These are phyloP conservation scores for Taiwanofungus camphoratus DNA, from an alignment of 1,284 basidiomycete species.

Conservation along the genomic window DNA sequence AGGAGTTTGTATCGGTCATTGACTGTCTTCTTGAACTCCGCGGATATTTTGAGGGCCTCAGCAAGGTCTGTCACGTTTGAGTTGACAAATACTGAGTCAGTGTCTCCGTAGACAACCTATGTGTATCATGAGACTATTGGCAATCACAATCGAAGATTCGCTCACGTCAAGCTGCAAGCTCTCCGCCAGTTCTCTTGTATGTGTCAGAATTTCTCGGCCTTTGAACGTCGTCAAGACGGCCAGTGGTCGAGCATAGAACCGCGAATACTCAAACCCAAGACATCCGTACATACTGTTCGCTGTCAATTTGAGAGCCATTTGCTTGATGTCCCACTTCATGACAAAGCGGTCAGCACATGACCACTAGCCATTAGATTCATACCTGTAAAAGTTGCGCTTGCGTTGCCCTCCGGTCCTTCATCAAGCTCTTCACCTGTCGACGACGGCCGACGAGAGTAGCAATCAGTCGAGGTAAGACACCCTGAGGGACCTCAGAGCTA, in stretches of 20 bases:
- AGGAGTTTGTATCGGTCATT: constrained; percentile 94
- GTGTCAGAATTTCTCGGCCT: constrained; percentile 94
- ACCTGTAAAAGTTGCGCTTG: constrained; percentile 81
- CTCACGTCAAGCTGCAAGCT: constrained; percentile 83
- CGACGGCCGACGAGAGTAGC: constrained; percentile 90
- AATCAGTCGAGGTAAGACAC: constrained; percentile 93
- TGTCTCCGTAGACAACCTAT: constrained; percentile 98
- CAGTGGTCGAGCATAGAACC: constrained; percentile 96
- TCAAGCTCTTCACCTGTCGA: constrained; percentile 86
- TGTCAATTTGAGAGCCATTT: constrained; percentile 95
- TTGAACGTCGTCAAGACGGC: constrained; percentile 98
- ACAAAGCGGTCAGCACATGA: not conserved
- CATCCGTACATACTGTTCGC: constrained; percentile 99
- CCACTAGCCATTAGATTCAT: not conserved
- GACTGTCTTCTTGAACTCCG: constrained; percentile 91
- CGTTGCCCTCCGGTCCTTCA: constrained; percentile 85
- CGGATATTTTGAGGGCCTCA: constrained; percentile 88
- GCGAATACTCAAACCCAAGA: constrained; percentile 94
- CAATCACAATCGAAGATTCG: constrained; percentile 6
- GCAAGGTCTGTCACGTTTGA: constrained; percentile 87
- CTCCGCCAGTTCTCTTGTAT: constrained; percentile 91
- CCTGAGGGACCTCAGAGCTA: constrained; percentile 65
- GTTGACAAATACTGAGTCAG: constrained; percentile 98
- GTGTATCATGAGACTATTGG: not conserved
- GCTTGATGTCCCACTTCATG: constrained; percentile 88